phyloP scores from a whole-genome alignment of 2,329 filamentous ascomycete genomes.

The Rosellinia necatrix region DNA sequence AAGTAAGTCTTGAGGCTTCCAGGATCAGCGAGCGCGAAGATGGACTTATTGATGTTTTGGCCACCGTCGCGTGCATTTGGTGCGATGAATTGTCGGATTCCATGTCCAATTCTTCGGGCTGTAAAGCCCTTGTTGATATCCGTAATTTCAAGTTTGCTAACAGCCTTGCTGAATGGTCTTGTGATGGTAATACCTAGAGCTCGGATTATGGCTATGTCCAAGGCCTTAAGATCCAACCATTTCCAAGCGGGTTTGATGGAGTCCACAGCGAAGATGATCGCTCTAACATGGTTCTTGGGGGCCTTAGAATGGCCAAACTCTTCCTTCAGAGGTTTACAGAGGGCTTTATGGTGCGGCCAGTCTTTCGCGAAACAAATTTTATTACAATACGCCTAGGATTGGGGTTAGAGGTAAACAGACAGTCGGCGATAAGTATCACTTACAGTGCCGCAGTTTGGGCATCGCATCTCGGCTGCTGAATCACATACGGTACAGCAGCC shows the following conservation, averaged over 20 bases:
- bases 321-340: slow-evolving; percentile 17
- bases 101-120: slow-evolving; percentile 18
- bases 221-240: slow-evolving; percentile 6
- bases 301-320: neutral
- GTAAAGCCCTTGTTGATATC: slow-evolving; percentile 17
- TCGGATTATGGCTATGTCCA: neutral
- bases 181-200: neutral
- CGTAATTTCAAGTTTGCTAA: neutral
- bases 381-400: slow-evolving; percentile 20
- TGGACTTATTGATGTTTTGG: slow-evolving; percentile 21
- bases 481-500: too few species aligned
- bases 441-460: too few species aligned
- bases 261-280: slow-evolving; percentile 19
- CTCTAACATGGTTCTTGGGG: slow-evolving; percentile 10
- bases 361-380: slow-evolving; percentile 14
- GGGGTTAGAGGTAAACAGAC: neutral
- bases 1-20: slow-evolving; percentile 20
- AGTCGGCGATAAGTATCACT: too few species aligned
- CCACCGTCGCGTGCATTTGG: neutral
- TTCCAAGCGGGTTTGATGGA: neutral
- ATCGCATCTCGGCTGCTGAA: too few species aligned
- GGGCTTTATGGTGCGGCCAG: slow-evolving; percentile 13
- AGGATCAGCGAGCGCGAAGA: slow-evolving; percentile 15
- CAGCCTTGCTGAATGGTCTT: neutral
- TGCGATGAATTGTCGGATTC: slow-evolving; percentile 11